Evolutionary conservation across 176 grass and related monocot genomes (phyloP), one percentile per base, ranked within the genome.

Genomic region (Musa acuminata): DNA sequence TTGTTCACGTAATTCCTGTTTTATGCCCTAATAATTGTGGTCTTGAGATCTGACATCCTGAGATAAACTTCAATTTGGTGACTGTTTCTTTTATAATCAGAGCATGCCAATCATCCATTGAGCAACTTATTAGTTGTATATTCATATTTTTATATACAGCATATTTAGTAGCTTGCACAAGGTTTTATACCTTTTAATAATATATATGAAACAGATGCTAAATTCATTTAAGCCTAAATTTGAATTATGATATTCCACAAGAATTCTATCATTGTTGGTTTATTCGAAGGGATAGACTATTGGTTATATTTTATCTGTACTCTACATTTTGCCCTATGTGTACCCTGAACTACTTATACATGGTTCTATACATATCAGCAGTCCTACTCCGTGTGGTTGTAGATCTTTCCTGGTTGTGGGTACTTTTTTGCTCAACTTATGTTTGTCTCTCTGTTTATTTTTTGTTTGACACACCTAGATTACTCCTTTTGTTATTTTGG

Each of bases 1-100:
- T 52, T 94, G 87, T 82, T 94, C 90, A 82, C 3, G 95, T 94
- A 91, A 94, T 84, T 60, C 77, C 67, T 50, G 14, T 50, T 70
- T 50, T 50, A 13, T 69, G 27, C 67, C 17, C 13, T 50, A 50
- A 70, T 70, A 8, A 48, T n/a, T 51, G 67, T 8, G 0, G 1
- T 50, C 26, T 70, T 35, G 9, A 11, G 9, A 11, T 70, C 16
- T 1, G 67, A 70, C 51, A n/a, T 20, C 2, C 21, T 22, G 10
- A 29, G 13, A 13, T 35, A 67, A 13, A 9, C 11, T 9, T 1
- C 12, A 14, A 67, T 43, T 67, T 67, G 12, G 25, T 43, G n/a
- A 9, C 17, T 35, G 64, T 67, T 67, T 67, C 64, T 17, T 67
- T 29, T 26, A 8, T 14, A 67, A 11, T 13, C 12, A 29, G 10